Evolutionary conservation across 805 yeast genomes (phyloP), one percentile per base, ranked within the genome.

Genomic region (Groenewaldozyma salmanticensis): DNA sequence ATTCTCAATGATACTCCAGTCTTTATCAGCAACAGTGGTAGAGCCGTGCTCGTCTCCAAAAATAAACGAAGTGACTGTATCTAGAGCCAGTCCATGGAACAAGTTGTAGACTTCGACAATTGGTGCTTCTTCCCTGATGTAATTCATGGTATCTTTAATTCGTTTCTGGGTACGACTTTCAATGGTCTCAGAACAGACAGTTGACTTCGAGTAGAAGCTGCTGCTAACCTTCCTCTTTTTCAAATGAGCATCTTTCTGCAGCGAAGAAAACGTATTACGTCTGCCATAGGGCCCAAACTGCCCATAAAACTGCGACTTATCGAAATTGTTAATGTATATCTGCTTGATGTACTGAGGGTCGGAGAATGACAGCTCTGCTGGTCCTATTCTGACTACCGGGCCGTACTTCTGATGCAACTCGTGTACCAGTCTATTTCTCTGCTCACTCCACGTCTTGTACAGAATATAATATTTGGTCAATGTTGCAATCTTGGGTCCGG

Each of bases 41-140:
- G 74, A 62, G 15, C 77, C 70, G 41, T 68, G 64, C 5, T 62
- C 57, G 0, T 55, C 47, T 0, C 88, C 88, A 44, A 77, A 66
- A 42, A 75, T 75, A 52, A 78, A 77, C 17, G 71, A 68, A 1
- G 79, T 69, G 1, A 79, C 75, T 3, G 75, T 79, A 51, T 80
- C 87, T 76, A 81, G 73, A 3, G 88, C 87, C 52, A 81, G 63
- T 15, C 78, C 62, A n/a, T 77, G 77, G 65, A 79, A 80, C n/a
- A 81, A 55, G 16, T 73, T 65, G 50, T 74, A 76, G 2, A 74
- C 78, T 38, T 80, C 81, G 31, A 78, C 51, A 20, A 7, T 29
- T 2, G 33, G 29, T 3, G 29, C 35, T 19, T 44, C 38, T 37
- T 41, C 33, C 36, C 48, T 43, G 17, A 68, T 47, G 2, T 48